phyloP scores from a whole-genome alignment of 257 asterid genomes.

The Solanum rostratum region DNA sequence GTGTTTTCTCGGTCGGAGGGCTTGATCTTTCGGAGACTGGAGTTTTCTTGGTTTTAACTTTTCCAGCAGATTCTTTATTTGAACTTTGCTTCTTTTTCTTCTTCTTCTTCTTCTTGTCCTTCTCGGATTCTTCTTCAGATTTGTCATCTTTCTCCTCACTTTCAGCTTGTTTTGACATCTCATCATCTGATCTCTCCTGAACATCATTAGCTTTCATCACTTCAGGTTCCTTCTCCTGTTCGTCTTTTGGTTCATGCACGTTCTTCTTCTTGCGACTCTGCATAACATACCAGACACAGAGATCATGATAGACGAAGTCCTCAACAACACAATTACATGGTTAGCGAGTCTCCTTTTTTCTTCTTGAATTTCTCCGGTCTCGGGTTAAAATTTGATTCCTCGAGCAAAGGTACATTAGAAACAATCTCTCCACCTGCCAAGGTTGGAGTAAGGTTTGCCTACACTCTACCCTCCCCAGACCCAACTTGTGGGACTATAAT shows the following conservation, averaged over 20 bases:
- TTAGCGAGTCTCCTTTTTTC: not conserved
- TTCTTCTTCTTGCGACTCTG: slow-evolving; percentile 34
- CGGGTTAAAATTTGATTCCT: not conserved
- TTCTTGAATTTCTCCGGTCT: not conserved
- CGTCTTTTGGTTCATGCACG: slow-evolving; percentile 34
- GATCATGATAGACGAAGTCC: not conserved
- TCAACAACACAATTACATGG: not conserved
- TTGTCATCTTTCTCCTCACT: slow-evolving; percentile 36
- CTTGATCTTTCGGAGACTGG: slow-evolving; percentile 30
- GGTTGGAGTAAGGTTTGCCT: not conserved
- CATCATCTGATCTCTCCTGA: slow-evolving; percentile 52
- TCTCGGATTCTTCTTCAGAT: slow-evolving; percentile 29
- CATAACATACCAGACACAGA: not conserved
- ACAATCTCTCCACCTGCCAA: not conserved
- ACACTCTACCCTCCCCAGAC: not conserved
- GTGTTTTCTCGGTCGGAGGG: slow-evolving; percentile 30
- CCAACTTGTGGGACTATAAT: not conserved
- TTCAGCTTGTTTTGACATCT: slow-evolving; percentile 50
- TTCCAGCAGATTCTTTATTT: slow-evolving; percentile 30
- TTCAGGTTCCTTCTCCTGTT: not conserved
- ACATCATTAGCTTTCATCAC: slow-evolving; percentile 28
- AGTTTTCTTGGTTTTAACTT: slow-evolving; percentile 31
- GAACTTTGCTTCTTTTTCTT: slow-evolving; percentile 19
- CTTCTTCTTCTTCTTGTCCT: slow-evolving; percentile 26
- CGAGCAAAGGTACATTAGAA: not conserved